Percentiles rank a stretch among this genome's conserved stretches.
These are phyloP conservation scores for sunflower (Helianthus annuus) DNA, from an alignment of 129 eudicot species.

Conservation along the genomic window HanXRQr2.0-SUNRISE NC_035449.2:4479193-4479692, in stretches of 20 bases:
- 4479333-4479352: not conserved
- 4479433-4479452: not conserved
- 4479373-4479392: constrained; percentile 24
- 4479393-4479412: constrained; percentile 33
- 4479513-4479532: constrained; percentile 15
- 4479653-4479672: too few species aligned
- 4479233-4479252: too few species aligned
- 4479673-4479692: not conserved
- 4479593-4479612: not conserved
- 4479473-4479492: constrained; percentile 3
- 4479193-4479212: too few species aligned
- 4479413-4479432: constrained; percentile 35
- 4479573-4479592: not conserved
- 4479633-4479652: not conserved
- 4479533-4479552: constrained; percentile 21
- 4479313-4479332: not conserved
- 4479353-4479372: constrained; percentile 9
- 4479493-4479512: constrained; percentile 19
- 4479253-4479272: too few species aligned
- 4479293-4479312: not conserved
- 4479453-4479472: not conserved
- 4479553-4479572: not conserved
- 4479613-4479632: not conserved
- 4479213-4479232: too few species aligned
- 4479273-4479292: too few species aligned